phyloP scores from a whole-genome alignment of 2,329 filamentous ascomycete genomes.

The Dactylellina haptotyla region DNA sequence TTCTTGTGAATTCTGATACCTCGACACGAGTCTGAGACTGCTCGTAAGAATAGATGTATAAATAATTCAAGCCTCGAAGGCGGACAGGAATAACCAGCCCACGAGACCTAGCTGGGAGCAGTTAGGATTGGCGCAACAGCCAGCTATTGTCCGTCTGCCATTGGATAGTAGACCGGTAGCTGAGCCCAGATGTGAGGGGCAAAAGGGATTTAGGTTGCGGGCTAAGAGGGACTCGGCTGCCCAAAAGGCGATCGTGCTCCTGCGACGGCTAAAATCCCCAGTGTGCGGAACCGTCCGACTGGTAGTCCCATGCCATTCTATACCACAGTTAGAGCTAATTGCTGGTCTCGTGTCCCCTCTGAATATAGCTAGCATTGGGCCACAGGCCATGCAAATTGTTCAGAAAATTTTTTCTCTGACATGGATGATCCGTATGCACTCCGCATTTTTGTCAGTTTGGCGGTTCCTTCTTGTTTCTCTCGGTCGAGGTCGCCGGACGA shows the following conservation, averaged over 20 bases:
- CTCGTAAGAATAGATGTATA: no score
- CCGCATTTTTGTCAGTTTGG: slow-evolving; percentile 50
- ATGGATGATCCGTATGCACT: slow-evolving; percentile 28
- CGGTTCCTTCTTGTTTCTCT: slow-evolving; percentile 35
- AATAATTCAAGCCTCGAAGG: no score
- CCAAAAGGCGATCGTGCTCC: no score
- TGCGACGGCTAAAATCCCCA: slow-evolving; percentile 35
- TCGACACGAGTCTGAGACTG: no score
- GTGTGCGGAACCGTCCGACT: slow-evolving; percentile 46
- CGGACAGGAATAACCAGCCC: not conserved
- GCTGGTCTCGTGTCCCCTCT: slow-evolving; percentile 24
- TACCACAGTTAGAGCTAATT: not conserved
- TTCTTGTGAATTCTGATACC: no score
- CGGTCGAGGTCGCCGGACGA: slow-evolving; percentile 14
- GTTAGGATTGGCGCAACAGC: no score
- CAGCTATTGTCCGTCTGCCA: no score
- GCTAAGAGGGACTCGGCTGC: not conserved
- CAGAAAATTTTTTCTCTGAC: slow-evolving; percentile 16
- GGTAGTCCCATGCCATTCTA: slow-evolving; percentile 10
- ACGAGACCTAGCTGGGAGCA: not conserved
- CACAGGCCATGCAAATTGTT: slow-evolving; percentile 26
- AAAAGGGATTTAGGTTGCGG: not conserved
- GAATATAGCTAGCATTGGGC: slow-evolving; percentile 18
- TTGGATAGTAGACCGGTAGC: no score
- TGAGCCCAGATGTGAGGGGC: no score